Percentiles rank a stretch among this genome's conserved stretches.
Conservation (phyloP, 169 alveolate species). For the Pseudocohnilembus persalinus region DNA sequence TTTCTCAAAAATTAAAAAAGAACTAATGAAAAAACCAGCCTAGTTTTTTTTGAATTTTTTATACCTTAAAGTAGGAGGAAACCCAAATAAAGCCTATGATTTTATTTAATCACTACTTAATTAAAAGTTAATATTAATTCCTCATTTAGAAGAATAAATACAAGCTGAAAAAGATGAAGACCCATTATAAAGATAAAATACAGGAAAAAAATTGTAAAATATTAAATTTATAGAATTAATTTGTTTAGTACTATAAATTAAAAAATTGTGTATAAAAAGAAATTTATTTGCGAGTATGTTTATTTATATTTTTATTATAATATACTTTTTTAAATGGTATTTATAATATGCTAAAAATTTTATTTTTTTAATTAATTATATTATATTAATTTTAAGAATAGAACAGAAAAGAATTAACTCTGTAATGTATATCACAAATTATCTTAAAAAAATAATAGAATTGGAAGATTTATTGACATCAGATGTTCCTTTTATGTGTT, state of each 20-base stretch:
- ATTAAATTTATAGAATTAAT: too few species aligned
- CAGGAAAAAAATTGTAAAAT: too few species aligned
- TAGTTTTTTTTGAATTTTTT: conserved; percentile 2
- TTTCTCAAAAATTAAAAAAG: conserved; percentile 16
- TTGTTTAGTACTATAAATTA: too few species aligned
- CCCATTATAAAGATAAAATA: too few species aligned
- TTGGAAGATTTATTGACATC: conserved; percentile 23
- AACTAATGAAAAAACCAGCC: not conserved
- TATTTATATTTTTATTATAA: too few species aligned
- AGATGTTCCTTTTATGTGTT: conserved; percentile 35
- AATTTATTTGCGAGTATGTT: too few species aligned
- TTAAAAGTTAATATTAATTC: too few species aligned
- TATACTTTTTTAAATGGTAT: too few species aligned
- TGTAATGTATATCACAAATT: conserved; percentile 9
- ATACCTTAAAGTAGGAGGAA: conserved; percentile 7
- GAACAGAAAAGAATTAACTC: conserved; percentile 44
- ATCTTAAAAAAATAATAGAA: conserved; percentile 34
- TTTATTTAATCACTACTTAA: not conserved
- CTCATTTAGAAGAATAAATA: too few species aligned
- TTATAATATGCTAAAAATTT: too few species aligned
- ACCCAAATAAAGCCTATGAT: not conserved
- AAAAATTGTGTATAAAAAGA: too few species aligned
- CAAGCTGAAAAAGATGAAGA: too few species aligned
- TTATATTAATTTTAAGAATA: not conserved
- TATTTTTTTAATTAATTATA: not conserved